A percentile compares a stretch with the other conserved stretches of the same genome.
These are phyloP conservation scores for Corylus heterophylla DNA, from an alignment of 306 rosid species.

Conservation along the genomic window DNA sequence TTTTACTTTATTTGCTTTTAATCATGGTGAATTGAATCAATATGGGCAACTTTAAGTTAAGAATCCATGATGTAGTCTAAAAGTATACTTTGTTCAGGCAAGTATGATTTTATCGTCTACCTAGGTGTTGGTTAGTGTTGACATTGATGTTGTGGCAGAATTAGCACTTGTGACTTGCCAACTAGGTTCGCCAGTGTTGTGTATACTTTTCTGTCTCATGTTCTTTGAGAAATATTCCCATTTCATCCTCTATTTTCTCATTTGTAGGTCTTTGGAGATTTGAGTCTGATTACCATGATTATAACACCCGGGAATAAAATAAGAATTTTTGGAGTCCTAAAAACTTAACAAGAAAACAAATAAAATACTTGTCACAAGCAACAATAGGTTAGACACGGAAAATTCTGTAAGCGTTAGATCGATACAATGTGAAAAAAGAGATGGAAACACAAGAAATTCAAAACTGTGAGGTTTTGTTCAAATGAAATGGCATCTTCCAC, in stretches of 20 bases:
- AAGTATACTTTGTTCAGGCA: not conserved
- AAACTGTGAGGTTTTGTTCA: too few relatives aligned
- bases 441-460: too few relatives aligned
- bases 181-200: not conserved
- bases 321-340: too few relatives aligned
- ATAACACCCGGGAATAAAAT: too few relatives aligned
- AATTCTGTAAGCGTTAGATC: too few relatives aligned
- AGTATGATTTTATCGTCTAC: not conserved
- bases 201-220: not conserved
- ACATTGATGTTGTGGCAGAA: not conserved
- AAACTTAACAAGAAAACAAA: too few relatives aligned
- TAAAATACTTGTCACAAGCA: too few relatives aligned
- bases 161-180: not conserved
- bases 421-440: too few relatives aligned
- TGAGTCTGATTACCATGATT: conserved; percentile 23
- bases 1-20: not conserved
- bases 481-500: too few relatives aligned
- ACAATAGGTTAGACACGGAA: too few relatives aligned
- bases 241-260: not conserved
- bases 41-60: not conserved
- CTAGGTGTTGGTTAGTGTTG: not conserved
- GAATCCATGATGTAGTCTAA: not conserved
- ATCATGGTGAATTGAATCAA: not conserved
- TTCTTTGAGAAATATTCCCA: not conserved
- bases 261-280: not conserved